Evolutionary conservation across 1,284 basidiomycete species (phyloP), one percentile per base, ranked within the genome.

Genomic region (Malassezia sympodialis): DNA sequence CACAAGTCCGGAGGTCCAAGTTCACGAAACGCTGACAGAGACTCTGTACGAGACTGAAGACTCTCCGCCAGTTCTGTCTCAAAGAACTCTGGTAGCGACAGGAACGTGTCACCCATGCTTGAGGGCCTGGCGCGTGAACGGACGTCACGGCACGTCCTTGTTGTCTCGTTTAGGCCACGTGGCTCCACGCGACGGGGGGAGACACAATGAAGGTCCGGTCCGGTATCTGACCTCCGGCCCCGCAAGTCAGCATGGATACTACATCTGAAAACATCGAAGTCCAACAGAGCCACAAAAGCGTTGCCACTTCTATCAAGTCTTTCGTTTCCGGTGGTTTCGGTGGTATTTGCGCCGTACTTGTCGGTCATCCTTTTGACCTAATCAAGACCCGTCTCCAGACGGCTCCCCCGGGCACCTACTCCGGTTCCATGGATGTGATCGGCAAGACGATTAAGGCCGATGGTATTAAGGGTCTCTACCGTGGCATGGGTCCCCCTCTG

Each of bases 341-440:
- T 65, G 91, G 93, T 68, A 79, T 84, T 56, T 80, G 83, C 61
- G 86, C 86, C 51, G 90, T 94, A 8, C 80, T 91, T 34, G 90
- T 93, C 58, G 93, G 93, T 4, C 94, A 98, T 72, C 93, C 93
- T 8, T 98, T 98, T 74, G 93, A 98, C 78, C 79, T 98, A 66
- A 94, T 88, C 58, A 96, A 96, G 80, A 96, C 90, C 8, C 73
- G 75, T 59, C 77, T 99, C 65, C 94, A 99, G 78, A 98, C 94
- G 8, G 93, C 94, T 6, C 67, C 84, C 14, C 83, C 87, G 17
- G 93, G 94, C 6, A 82, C 83, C 46, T 99, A 99, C 78, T 90
- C 81, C 21, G 90, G 94, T 42, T 88, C 88, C 2, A 67, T 96
- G 23, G 93, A 99, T 78, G 91, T 94, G 17, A 89, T 96, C 43